phyloP scores from a whole-genome alignment of 495 filamentous ascomycete species.

The Amniculicola lignicola region DNA sequence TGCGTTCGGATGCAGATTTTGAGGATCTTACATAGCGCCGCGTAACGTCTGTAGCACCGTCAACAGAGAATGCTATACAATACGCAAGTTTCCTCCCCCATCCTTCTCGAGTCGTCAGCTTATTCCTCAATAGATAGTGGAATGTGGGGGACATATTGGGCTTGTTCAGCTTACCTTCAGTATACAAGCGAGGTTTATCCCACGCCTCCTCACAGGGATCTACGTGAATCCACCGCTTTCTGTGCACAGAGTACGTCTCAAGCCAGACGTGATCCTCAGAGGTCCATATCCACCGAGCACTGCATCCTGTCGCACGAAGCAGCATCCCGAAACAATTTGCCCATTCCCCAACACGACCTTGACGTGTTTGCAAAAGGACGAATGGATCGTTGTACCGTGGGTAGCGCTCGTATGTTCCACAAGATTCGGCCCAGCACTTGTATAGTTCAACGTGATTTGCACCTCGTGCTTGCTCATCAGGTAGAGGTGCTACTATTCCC shows the following conservation, averaged over 20 bases:
- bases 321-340: constrained; percentile 98
- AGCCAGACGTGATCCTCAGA: constrained; percentile 96
- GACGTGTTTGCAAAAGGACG: constrained; percentile 77
- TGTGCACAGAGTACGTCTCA: constrained; percentile 90
- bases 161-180: constrained; percentile 58
- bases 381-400: constrained; percentile 97
- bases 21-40: constrained; percentile 83
- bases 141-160: constrained; percentile 28
- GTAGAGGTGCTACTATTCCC: constrained; percentile 75
- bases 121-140: background rate
- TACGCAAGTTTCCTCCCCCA: constrained; percentile 94
- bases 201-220: constrained; percentile 91
- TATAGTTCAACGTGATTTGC: constrained; percentile 85
- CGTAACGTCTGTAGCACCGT: constrained; percentile 92
- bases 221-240: constrained; percentile 92
- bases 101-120: constrained; percentile 42
- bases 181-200: constrained; percentile 89
- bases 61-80: constrained; percentile 91
- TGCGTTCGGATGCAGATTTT: constrained; percentile 66
- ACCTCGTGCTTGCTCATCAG: constrained; percentile 81
- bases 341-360: constrained; percentile 90
- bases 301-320: constrained; percentile 81
- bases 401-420: constrained; percentile 77
- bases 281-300: constrained; percentile 98
- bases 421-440: constrained; percentile 64